These are phyloP conservation scores for Tribonema minus DNA, from an alignment of 108 stramenopile genomes.

Conservation along the genomic window DNA sequence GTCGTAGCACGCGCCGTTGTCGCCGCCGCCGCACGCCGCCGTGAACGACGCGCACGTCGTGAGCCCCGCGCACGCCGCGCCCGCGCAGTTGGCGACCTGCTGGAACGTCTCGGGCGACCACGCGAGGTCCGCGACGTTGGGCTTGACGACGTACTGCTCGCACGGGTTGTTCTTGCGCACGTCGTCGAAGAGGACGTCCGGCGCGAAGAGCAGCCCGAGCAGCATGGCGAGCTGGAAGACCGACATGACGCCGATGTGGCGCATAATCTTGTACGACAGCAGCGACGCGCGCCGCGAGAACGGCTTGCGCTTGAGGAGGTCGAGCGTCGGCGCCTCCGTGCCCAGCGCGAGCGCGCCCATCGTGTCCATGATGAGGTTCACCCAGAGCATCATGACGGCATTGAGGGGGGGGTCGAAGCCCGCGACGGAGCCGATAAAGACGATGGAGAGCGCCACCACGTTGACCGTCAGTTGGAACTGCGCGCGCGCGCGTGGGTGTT, in stretches of 20 bases:
- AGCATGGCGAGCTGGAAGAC: constrained; percentile 45
- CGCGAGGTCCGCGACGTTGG: neutral
- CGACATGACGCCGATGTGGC: constrained; percentile 48
- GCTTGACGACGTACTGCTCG: neutral
- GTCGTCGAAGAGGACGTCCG: neutral
- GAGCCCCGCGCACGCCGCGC: neutral
- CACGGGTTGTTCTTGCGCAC: neutral
- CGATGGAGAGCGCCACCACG: constrained; percentile 71
- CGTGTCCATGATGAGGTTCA: constrained; percentile 97
- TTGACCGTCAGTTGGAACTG: constrained; percentile 96
- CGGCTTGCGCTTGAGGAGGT: constrained; percentile 39
- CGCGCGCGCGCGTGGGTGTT: too few species aligned
- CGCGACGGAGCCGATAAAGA: constrained; percentile 69
- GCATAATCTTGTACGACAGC: constrained; percentile 41
- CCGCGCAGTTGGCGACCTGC: too few species aligned
- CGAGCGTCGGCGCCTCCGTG: constrained; percentile 45
- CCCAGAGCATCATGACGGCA: constrained; percentile 94
- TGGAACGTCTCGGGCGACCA: neutral
- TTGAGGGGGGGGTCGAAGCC: constrained; percentile 85
- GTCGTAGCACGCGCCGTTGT: neutral
- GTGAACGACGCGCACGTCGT: neutral
- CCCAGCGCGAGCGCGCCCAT: constrained; percentile 89
- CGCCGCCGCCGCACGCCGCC: too few species aligned
- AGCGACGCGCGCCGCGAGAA: constrained; percentile 48
- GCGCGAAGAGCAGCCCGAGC: constrained; percentile 62